Evolutionary conservation across 306 rosid genomes (phyloP).

Genomic region (Medicago lupulina): DNA sequence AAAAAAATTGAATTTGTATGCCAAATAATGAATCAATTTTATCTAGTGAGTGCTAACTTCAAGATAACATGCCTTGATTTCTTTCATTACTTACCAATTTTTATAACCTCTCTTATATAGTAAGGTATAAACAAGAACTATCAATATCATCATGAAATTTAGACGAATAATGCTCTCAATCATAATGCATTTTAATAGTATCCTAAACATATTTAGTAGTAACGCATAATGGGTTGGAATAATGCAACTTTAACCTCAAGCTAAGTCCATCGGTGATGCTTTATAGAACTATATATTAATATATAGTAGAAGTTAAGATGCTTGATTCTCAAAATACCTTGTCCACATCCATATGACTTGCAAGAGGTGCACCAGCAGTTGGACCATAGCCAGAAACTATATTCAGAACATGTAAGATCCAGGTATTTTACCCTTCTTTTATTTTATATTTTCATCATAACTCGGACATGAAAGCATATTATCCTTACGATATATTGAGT

Average conservation of each 20-base stretch:
- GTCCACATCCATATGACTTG: slow-evolving; percentile 93
- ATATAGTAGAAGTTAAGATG: neutral
- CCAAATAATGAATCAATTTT: no score
- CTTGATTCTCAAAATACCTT: slow-evolving; percentile 61
- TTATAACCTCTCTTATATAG: no score
- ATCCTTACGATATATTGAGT: no score
- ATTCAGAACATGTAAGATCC: slow-evolving; percentile 81
- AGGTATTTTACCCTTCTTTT: no score
- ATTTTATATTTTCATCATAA: no score
- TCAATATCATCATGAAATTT: neutral
- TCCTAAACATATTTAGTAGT: neutral
- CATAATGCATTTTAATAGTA: neutral
- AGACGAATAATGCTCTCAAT: neutral
- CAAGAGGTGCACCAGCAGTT: slow-evolving; percentile 92
- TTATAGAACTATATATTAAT: no score
- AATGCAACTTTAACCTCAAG: no score
- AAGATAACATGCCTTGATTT: slow-evolving; percentile 5
- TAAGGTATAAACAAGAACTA: neutral
- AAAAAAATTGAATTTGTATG: neutral
- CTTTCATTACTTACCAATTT: no score
- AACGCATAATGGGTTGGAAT: no score
- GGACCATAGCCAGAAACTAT: slow-evolving; percentile 89
- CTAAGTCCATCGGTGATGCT: no score
- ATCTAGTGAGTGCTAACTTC: slow-evolving; percentile 92
- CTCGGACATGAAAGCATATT: no score